Evolutionary conservation across 2,329 filamentous ascomycete species (phyloP), one percentile per base, ranked within the genome.

Genomic region (Hymenoscyphus fructigenus): DNA sequence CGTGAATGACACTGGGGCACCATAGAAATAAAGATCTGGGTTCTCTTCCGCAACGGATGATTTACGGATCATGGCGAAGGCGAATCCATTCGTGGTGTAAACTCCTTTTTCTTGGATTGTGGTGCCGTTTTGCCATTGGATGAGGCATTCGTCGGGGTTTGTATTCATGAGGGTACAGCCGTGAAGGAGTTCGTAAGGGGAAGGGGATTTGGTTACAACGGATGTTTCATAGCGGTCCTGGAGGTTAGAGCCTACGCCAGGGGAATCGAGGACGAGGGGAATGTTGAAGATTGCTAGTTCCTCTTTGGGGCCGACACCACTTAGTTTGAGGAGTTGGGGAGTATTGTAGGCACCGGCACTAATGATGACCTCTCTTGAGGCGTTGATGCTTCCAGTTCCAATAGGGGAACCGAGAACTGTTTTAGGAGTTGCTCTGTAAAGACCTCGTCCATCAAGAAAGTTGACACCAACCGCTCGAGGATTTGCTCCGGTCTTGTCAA

Each of bases 141-240:
- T 70, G 67, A 77, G 76, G 10, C 75, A 76, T 66, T 77, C 75
- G 53, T 79, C 68, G 1, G 75, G 76, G 4, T 72, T 72, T 61
- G 76, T 71, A 32, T 77, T 72, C 26, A 66, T 17, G 9, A 75
- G 76, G 65, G 63, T 78, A 64, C 78, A 79, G 32, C 74, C 74
- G 5, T 76, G 67, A 36, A 78, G 71, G 32, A 77, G 67, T 2
- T 71, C 72, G 70, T 79, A 81, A 65, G 78, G 75, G 47, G 73
- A 77, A 1, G 75, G 78, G 5, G 73, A 66, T 23, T 81, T 77
- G 36, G 78, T 81, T 44, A 80, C 73, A 28, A 83, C 75, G 23
- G 76, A 75, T 57, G 83, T 78, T 71, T 82, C 83, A 72, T 83
- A 83, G 66, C 82, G 82, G 73, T 88, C 84, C 71, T 84, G 79